Base-by-base conservation (phyloP, 1,284 basidiomycete species). In the Spongiforma sp. region DNA sequence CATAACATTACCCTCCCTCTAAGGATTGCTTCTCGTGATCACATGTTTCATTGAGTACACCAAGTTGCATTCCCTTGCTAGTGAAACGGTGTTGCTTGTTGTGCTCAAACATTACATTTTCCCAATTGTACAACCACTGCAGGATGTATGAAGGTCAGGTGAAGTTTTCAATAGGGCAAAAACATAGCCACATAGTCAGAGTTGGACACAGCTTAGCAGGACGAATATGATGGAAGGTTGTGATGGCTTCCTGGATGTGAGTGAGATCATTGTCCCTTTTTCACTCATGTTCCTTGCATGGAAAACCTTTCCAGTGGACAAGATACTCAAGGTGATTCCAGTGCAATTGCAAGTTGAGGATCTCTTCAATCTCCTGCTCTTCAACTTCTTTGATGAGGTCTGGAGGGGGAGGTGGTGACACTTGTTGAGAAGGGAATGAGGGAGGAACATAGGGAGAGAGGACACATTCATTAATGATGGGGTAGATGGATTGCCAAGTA, bases 401-500 rank as follows among this genome's bases (percentile, higher is more conserved):
- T 0, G 54, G 55, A 3, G 62, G 55, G 1, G 67, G 67, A 0
- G 61, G 59, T 0, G 11, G 57, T 0, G 54, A 57, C 3, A 17
- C 5, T 3, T 46, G 21, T 14, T 68, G 67, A 0, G 46, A 63
- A 0, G 64, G 62, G 24, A 30, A 68, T n/a, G 36, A 1, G 1
- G 71, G 62, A 3, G 62, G 30, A 28, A 3, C 14, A 32, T 11
- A 66, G 0, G 28, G 63, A 0, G 59, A 33, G 0, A 75, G 61
- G 0, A 67, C 39, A 3, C 53, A 62, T 12, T 68, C 58, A 12
- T 72, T 65, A 17, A 71, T 65, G 1, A 73, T 46, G 1, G 66
- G 70, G 21, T 72, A 63, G 1, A 73, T 64, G 9, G 50, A 12
- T 3, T 56, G 54, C 68, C 70, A 70, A 0, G 60, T 62, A 0